Base-by-base conservation (phyloP, 345 rosid genomes). In the Lumnitzera littorea region DNA sequence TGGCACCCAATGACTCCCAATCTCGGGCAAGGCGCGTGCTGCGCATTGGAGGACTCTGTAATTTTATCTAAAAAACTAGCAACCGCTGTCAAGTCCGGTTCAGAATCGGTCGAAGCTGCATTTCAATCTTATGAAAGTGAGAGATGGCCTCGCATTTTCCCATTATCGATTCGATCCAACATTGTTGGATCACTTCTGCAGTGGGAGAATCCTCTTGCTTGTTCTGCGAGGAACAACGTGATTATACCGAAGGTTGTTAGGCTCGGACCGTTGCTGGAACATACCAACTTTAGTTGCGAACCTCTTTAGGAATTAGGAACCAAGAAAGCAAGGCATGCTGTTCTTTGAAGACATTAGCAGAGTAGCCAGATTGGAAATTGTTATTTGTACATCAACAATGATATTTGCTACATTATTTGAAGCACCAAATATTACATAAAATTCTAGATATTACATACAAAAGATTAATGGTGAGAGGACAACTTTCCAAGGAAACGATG, bases 1-100 rank as follows among this genome's bases (percentile, higher is more conserved):
- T 92, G 97, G 95, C 96, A 92, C 62, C 99, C 96, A 13, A 89
- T 92, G 97, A 92, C 97, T 46, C 97, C 98, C 4, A 87, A 89
- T 66, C 91, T 92, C 0, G 97, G 97, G 7, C 96, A 89, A 79
- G 96, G 96, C 5, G 97, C 84, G 60, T 89, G 94, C 20, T 89
- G 96, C 66, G 98, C 97, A 1, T 70, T 89, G 68, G 97, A 89
- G 76, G 97, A 87, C 71, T 71, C 96, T 0, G 76, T 92, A 46
- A 80, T 85, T 36, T 77, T 89, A 15, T 83, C 96, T 1, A 80
- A 72, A 56, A 92, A 82, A 73, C 85, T 92, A 14, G 90, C 86
- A 2, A 0, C 46, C 60, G 88, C 83, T 15, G 66, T 82, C 15
- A 81, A 65, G 16, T 74, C 77, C 36, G 80, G 72, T 61, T 52